phyloP scores from a whole-genome alignment of 257 asterid species.

The Anisodus acutangulus region DNA sequence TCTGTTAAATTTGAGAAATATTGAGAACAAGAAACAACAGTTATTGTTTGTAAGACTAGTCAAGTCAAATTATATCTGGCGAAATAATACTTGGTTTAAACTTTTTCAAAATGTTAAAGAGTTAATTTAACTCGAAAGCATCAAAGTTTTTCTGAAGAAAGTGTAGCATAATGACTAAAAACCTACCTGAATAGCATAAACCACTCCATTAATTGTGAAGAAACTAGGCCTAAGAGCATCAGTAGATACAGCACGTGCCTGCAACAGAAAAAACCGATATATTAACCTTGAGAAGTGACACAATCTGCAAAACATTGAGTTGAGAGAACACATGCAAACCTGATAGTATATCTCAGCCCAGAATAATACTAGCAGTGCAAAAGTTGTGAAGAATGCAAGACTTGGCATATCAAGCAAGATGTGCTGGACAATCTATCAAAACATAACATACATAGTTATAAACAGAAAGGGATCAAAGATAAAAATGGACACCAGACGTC shows the following conservation, averaged over 20 bases:
- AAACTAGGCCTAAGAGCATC: constrained; percentile 93
- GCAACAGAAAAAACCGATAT: constrained; percentile 26
- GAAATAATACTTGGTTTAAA: neutral
- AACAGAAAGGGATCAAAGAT: constrained; percentile 19
- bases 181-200: constrained; percentile 84
- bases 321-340: constrained; percentile 50
- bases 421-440: constrained; percentile 78
- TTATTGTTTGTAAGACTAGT: neutral
- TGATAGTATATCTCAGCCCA: constrained; percentile 98
- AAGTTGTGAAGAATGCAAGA: constrained; percentile 94
- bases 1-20: neutral
- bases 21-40: neutral
- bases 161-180: neutral
- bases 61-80: neutral
- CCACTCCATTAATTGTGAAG: constrained; percentile 77
- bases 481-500: neutral
- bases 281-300: neutral
- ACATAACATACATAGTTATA: constrained; percentile 24
- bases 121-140: constrained; percentile 18
- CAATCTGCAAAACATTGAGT: constrained; percentile 4
- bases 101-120: neutral
- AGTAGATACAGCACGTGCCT: constrained; percentile 98
- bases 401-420: constrained; percentile 94
- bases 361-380: constrained; percentile 86
- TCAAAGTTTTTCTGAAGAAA: neutral